A percentile compares a stretch with the other conserved stretches of the same genome.
Evolutionary conservation across 1,284 basidiomycete species (phyloP).

Genomic region (Puccinia novopanici): DNA sequence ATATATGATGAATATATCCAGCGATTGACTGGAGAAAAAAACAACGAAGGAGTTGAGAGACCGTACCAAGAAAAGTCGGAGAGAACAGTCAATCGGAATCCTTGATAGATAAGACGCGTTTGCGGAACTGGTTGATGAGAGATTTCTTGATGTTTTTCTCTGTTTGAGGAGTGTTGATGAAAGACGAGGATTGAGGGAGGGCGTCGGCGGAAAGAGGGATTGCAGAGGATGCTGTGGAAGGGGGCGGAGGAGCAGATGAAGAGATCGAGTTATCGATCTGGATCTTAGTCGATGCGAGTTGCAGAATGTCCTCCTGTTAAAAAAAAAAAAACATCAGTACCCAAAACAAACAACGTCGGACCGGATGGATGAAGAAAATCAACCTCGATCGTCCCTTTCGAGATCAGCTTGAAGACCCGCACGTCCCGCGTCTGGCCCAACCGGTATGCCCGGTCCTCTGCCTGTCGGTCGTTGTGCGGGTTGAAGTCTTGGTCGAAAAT

Average conservation of each 20-base stretch:
- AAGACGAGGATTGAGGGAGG: background rate
- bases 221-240: background rate
- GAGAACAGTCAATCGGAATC: background rate
- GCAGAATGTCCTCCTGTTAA: constrained; percentile 77
- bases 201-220: background rate
- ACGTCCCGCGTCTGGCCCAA: constrained; percentile 55
- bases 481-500: constrained; percentile 54
- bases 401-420: constrained; percentile 58
- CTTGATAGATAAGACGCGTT: background rate
- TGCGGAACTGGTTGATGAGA: constrained; percentile 1
- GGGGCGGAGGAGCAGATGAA: background rate
- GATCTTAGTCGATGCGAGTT: constrained; percentile 84
- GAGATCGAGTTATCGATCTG: constrained; percentile 67
- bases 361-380: constrained; percentile 34
- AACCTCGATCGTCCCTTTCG: constrained; percentile 84
- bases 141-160: constrained; percentile 1
- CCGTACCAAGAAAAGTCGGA: background rate
- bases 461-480: constrained; percentile 54
- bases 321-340: background rate
- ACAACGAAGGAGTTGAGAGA: background rate
- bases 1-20: too few species aligned
- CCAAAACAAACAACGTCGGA: background rate
- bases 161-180: background rate
- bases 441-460: constrained; percentile 55
- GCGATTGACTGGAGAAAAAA: background rate